Evolutionary conservation across 805 yeast genomes (phyloP).

Genomic region (Naumovozyma dairenensis): DNA sequence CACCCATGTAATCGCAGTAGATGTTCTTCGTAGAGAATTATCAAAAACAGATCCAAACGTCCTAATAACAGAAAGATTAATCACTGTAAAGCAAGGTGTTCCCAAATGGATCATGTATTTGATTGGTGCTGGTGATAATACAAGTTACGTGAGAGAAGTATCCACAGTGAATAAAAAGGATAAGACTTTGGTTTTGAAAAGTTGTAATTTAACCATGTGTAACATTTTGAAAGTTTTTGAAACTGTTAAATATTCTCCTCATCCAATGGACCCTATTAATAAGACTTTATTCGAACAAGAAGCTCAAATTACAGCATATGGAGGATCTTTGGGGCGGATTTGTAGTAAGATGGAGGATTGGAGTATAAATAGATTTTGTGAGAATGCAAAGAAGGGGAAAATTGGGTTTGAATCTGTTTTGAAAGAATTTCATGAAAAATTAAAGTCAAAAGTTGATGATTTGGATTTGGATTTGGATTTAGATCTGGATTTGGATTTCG

Average conservation of each 20-base stretch:
- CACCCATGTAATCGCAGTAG: constrained; percentile 90
- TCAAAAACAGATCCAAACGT: constrained; percentile 41
- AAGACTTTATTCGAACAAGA: constrained; percentile 65
- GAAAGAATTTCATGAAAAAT: constrained; percentile 31
- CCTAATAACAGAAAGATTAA: constrained; percentile 73
- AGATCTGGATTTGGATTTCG: too few species aligned
- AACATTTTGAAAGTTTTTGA: constrained; percentile 72
- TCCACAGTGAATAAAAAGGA: constrained; percentile 66
- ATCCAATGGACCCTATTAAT: constrained; percentile 37
- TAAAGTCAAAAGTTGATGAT: constrained; percentile 24
- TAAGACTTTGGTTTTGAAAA: constrained; percentile 63
- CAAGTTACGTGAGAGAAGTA: constrained; percentile 79
- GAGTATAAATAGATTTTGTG: constrained; percentile 80
- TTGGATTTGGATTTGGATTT: too few species aligned
- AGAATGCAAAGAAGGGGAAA: constrained; percentile 77
- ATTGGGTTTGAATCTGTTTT: constrained; percentile 78
- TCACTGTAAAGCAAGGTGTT: constrained; percentile 78
- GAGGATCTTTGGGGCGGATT: constrained; percentile 37
- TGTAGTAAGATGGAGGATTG: constrained; percentile 86
- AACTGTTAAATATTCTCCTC: constrained; percentile 74
- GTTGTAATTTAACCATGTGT: constrained; percentile 78
- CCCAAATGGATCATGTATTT: constrained; percentile 71
- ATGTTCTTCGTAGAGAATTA: constrained; percentile 66
- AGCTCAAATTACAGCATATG: constrained; percentile 85
- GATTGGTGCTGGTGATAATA: constrained; percentile 70